Evolutionary conservation across 1,284 basidiomycete species (phyloP).

Genomic region (Mycena citricolor): DNA sequence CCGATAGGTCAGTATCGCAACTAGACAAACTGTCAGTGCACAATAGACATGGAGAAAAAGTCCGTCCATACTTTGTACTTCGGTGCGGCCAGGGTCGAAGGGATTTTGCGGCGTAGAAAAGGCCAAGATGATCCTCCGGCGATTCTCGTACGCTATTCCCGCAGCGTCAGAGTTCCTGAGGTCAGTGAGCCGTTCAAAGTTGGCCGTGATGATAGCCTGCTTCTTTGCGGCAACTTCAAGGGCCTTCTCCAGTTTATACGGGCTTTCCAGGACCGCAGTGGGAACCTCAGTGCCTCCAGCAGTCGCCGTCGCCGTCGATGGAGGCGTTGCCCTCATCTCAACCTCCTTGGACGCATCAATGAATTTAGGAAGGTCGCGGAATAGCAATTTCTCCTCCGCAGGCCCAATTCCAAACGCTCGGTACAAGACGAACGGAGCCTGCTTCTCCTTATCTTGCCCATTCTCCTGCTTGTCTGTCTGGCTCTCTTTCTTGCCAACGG

Average conservation of each 20-base stretch:
- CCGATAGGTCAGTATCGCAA: constrained; percentile 82
- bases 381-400: constrained; percentile 55
- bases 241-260: constrained; percentile 23
- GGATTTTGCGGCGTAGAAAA: constrained; percentile 74
- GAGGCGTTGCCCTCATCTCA: constrained; percentile 1
- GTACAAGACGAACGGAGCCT: constrained; percentile 27
- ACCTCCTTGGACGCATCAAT: constrained; percentile 31
- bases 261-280: constrained; percentile 19
- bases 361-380: constrained; percentile 56
- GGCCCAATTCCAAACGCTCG: constrained; percentile 64
- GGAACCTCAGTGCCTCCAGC: neutral
- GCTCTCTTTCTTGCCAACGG: neutral
- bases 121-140: constrained; percentile 72
- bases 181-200: constrained; percentile 75
- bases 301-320: neutral
- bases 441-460: constrained; percentile 45
- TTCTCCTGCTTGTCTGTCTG: constrained; percentile 38
- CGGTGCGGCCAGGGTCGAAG: constrained; percentile 79
- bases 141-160: constrained; percentile 86
- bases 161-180: constrained; percentile 83
- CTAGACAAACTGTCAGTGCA: constrained; percentile 40
- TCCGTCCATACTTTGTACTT: constrained; percentile 81
- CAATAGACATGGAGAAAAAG: constrained; percentile 1
- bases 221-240: constrained; percentile 29
- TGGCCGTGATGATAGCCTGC: constrained; percentile 61